Conservation (phyloP, 352 stramenopile species). For the Globisporangium barbulae region DNA sequence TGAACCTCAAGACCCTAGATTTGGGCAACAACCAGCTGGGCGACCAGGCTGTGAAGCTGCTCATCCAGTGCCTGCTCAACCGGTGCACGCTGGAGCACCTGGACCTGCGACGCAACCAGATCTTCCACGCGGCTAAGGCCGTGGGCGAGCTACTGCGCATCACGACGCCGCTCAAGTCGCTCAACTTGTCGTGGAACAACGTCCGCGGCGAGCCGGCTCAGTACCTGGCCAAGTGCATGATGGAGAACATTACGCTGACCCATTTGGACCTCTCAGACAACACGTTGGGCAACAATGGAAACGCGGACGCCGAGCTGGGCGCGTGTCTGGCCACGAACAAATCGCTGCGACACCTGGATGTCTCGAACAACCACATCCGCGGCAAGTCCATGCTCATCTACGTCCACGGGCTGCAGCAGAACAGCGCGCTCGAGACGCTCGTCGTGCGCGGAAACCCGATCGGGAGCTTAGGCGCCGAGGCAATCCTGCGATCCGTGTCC, state of each 20-base stretch:
- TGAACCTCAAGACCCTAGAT: slow-evolving; percentile 60
- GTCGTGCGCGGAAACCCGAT: slow-evolving; percentile 70
- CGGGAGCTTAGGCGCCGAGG: slow-evolving; percentile 50
- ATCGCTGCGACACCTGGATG: slow-evolving; percentile 49
- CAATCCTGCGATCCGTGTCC: slow-evolving; percentile 49
- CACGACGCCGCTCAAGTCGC: slow-evolving; percentile 45
- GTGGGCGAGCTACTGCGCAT: slow-evolving; percentile 63
- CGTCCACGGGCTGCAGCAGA: slow-evolving; percentile 59
- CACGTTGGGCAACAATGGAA: slow-evolving; percentile 64
- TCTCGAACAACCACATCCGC: slow-evolving; percentile 71
- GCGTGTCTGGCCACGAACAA: slow-evolving; percentile 65
- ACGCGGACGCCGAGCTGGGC: slow-evolving; percentile 57
- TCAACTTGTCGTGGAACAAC: slow-evolving; percentile 79
- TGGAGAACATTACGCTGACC: slow-evolving; percentile 65
- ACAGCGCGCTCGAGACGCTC: slow-evolving; percentile 45
- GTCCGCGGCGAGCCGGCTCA: slow-evolving; percentile 64
- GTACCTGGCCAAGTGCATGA: slow-evolving; percentile 61
- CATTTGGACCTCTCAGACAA: slow-evolving; percentile 71
- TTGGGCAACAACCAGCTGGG: slow-evolving; percentile 72
- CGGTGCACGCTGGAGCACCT: slow-evolving; percentile 64
- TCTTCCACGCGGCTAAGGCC: slow-evolving; percentile 54
- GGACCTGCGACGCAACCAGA: slow-evolving; percentile 58
- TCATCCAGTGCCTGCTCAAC: slow-evolving; percentile 66
- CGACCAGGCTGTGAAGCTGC: slow-evolving; percentile 47
- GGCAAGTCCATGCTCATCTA: slow-evolving; percentile 59